Evolutionary conservation across 148 eudicot genomes (phyloP).

Genomic region (Rheum nobile): DNA sequence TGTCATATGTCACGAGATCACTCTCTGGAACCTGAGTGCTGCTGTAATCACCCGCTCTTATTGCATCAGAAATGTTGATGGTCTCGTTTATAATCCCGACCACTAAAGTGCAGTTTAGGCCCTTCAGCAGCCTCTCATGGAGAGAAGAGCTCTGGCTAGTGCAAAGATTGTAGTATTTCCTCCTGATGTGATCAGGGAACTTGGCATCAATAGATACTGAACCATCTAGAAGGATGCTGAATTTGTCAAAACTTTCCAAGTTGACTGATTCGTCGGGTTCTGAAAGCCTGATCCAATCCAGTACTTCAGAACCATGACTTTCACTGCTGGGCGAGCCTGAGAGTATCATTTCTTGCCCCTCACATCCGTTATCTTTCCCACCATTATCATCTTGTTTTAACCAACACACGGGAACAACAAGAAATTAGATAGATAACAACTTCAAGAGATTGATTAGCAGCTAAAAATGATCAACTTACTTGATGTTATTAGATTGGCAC

Average conservation of each 20-base stretch:
- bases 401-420: background rate
- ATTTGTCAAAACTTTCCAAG: slow-evolving; percentile 16
- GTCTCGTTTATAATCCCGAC: slow-evolving; percentile 39
- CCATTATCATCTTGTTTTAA: background rate
- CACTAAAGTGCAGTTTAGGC: slow-evolving; percentile 23
- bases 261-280: background rate
- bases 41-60: slow-evolving; percentile 17
- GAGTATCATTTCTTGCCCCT: background rate
- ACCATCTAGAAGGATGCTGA: slow-evolving; percentile 24
- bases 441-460: background rate
- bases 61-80: slow-evolving; percentile 42
- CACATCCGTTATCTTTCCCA: background rate
- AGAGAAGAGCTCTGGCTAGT: slow-evolving; percentile 22
- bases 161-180: slow-evolving; percentile 48
- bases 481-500: slow-evolving; percentile 7
- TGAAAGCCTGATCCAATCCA: slow-evolving; percentile 7
- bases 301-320: background rate
- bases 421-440: background rate
- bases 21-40: slow-evolving; percentile 5
- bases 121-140: slow-evolving; percentile 30
- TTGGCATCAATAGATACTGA: slow-evolving; percentile 27
- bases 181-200: slow-evolving; percentile 18
- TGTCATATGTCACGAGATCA: slow-evolving; percentile 10
- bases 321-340: background rate
- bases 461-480: slow-evolving; percentile 11